Conservation (phyloP, 2,329 filamentous ascomycete genomes). For the Cladosporium sp. region DNA sequence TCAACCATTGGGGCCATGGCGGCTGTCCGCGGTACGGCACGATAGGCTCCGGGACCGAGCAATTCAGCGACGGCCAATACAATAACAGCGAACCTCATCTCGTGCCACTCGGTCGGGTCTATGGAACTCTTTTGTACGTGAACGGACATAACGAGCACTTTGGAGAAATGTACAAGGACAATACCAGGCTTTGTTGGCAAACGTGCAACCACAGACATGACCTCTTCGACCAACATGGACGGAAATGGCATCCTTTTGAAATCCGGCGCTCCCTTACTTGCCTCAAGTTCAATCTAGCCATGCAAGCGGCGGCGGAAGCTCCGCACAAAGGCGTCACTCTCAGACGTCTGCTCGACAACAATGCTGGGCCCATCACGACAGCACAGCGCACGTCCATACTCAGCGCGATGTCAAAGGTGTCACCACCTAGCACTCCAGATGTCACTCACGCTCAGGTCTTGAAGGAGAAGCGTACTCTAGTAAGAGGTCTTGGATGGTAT, state of each 20-base stretch:
- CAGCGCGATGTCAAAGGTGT: too few relatives aligned
- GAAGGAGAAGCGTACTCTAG: too few relatives aligned
- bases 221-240: background rate
- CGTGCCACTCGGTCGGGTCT: background rate
- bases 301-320: background rate
- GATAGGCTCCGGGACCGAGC: background rate
- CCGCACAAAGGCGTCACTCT: too few relatives aligned
- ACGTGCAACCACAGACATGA: background rate
- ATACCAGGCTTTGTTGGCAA: background rate
- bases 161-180: background rate
- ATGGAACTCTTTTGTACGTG: background rate
- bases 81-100: background rate
- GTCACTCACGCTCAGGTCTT: too few relatives aligned
- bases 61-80: background rate
- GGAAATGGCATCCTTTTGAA: background rate
- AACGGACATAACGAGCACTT: background rate
- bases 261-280: background rate
- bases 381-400: too few relatives aligned
- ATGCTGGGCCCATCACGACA: background rate
- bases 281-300: background rate
- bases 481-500: too few relatives aligned
- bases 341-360: background rate
- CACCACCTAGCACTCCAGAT: too few relatives aligned
- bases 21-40: background rate
- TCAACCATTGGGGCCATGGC: background rate